Percentiles rank a stretch among this genome's conserved stretches.
Evolutionary conservation across 345 rosid genomes (phyloP).

Genomic region (Stellera chamaejasme): DNA sequence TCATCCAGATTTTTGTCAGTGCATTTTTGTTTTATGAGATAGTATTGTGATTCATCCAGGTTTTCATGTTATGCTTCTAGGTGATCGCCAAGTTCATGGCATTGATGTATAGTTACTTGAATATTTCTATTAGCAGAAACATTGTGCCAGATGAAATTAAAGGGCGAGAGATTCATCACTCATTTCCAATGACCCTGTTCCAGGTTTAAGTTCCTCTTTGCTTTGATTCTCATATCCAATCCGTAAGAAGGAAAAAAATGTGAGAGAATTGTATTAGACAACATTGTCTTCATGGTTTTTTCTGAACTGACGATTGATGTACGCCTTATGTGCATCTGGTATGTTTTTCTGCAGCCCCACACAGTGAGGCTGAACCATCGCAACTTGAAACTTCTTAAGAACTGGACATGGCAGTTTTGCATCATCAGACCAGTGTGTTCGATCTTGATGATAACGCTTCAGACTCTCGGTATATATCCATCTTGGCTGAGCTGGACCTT

Average conservation of each 20-base stretch:
- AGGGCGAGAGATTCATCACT: constrained; percentile 88
- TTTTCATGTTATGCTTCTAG: constrained; percentile 26
- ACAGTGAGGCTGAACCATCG: constrained; percentile 64
- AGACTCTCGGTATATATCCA: constrained; percentile 61
- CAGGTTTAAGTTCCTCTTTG: constrained; percentile 34
- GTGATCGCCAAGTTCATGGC: constrained; percentile 92
- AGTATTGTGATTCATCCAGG: neutral
- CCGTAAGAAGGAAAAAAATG: too few species aligned
- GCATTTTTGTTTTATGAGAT: constrained; percentile 6
- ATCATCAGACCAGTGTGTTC: constrained; percentile 80
- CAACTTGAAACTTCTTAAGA: constrained; percentile 63
- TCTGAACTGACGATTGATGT: neutral
- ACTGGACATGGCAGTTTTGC: constrained; percentile 99
- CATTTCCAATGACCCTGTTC: constrained; percentile 90
- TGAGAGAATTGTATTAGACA: neutral
- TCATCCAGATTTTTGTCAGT: neutral
- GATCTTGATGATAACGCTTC: constrained; percentile 68
- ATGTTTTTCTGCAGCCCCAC: constrained; percentile 47
- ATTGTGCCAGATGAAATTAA: constrained; percentile 79
- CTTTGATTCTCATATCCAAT: constrained; percentile 4
- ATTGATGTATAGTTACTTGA: constrained; percentile 80
- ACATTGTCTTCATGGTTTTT: neutral
- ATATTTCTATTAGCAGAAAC: constrained; percentile 63
- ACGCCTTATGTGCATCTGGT: constrained; percentile 2
- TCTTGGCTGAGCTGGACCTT: constrained; percentile 96